phyloP scores from a whole-genome alignment of 768 basidiomycete species.

The Galerina sulciceps region DNA sequence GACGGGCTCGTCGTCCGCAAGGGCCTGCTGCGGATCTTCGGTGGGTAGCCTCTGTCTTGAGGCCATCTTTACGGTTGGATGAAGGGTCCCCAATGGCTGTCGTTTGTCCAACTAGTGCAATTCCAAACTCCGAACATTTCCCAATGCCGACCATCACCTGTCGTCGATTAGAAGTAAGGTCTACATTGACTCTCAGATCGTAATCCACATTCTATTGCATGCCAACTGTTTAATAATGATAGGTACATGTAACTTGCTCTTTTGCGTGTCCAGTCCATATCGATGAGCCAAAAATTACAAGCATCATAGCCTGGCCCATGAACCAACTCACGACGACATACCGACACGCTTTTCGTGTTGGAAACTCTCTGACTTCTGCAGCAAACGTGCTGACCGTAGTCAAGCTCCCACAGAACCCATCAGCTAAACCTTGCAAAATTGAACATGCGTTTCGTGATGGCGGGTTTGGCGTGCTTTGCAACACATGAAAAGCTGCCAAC shows the following conservation, averaged over 20 bases:
- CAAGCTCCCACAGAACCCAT: constrained; percentile 95
- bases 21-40: constrained; percentile 53
- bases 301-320: constrained; percentile 67
- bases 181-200: neutral
- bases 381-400: constrained; percentile 95
- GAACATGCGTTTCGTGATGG: constrained; percentile 63
- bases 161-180: neutral
- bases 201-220: too few relatives aligned
- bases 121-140: constrained; percentile 42
- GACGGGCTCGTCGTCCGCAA: constrained; percentile 66
- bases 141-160: neutral
- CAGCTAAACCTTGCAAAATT: constrained; percentile 78
- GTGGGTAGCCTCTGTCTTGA: constrained; percentile 39
- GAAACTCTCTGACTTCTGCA: constrained; percentile 70
- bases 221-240: constrained; percentile 25
- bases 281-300: constrained; percentile 75
- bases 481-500: constrained; percentile 71
- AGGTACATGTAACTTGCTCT: constrained; percentile 55
- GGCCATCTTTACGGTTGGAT: constrained; percentile 34
- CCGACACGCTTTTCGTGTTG: constrained; percentile 58
- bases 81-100: constrained; percentile 16
- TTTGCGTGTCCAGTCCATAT: constrained; percentile 49
- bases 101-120: constrained; percentile 18
- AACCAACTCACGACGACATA: constrained; percentile 77
- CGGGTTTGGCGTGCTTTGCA: constrained; percentile 58